phyloP scores from a whole-genome alignment of 306 rosid genomes.

The Castanea mollissima region DNA sequence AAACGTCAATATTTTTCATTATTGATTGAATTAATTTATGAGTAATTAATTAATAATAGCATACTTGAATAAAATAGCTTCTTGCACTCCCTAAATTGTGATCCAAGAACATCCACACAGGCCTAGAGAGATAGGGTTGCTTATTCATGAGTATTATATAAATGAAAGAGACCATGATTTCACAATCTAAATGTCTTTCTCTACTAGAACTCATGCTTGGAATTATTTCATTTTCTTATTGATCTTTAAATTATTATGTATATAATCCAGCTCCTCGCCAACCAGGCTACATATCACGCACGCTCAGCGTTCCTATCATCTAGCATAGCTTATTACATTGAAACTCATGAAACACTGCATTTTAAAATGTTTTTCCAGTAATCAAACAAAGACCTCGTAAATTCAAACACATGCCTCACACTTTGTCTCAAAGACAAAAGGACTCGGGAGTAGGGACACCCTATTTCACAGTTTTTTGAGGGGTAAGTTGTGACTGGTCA shows the following conservation, averaged over 20 bases:
- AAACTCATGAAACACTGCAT: slow-evolving; percentile 32
- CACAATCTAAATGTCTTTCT: background rate
- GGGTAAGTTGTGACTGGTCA: no score
- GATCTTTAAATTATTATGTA: background rate
- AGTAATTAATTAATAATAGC: background rate
- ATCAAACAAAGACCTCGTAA: slow-evolving; percentile 21
- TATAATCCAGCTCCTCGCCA: slow-evolving; percentile 33
- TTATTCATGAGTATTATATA: slow-evolving; percentile 3
- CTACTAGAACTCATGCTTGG: background rate
- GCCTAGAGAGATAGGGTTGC: slow-evolving; percentile 19
- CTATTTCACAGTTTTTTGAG: no score
- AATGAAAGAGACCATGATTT: slow-evolving; percentile 2
- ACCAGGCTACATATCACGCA: slow-evolving; percentile 18
- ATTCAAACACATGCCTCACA: slow-evolving; percentile 31
- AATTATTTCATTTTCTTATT: background rate
- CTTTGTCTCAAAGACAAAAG: background rate
- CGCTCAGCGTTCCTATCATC: background rate
- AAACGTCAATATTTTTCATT: background rate
- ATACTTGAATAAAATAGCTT: slow-evolving; percentile 3
- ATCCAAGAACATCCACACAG: slow-evolving; percentile 48
- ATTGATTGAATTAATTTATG: slow-evolving; percentile 13
- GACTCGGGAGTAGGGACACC: no score
- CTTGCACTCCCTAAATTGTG: slow-evolving; percentile 43
- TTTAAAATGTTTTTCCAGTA: background rate
- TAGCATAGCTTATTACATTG: slow-evolving; percentile 11